phyloP scores from a whole-genome alignment of 805 yeast species.

The Babjeviella inositovora region DNA sequence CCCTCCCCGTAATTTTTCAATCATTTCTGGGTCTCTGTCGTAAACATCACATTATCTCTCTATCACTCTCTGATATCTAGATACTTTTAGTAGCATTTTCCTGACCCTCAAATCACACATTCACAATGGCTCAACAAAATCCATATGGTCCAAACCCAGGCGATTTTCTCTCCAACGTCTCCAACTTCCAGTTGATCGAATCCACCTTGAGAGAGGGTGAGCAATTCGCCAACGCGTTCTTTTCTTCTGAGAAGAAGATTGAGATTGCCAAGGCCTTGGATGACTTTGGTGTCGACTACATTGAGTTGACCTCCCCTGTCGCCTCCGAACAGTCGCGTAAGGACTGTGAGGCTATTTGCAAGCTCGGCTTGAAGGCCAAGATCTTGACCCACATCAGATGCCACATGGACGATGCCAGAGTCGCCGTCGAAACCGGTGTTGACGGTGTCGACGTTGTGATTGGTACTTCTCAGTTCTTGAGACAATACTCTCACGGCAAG shows the following conservation, averaged over 20 bases:
- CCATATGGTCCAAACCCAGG: conserved; percentile 47
- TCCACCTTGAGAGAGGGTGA: conserved; percentile 50
- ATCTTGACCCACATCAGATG: conserved; percentile 44
- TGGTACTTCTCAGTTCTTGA: conserved; percentile 40
- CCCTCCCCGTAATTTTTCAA: too few species aligned
- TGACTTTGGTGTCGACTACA: conserved; percentile 46
- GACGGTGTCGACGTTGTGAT: conserved; percentile 48
- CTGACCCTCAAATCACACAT: too few species aligned
- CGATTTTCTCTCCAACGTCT: conserved; percentile 37
- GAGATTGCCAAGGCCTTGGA: conserved; percentile 45
- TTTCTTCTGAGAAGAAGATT: conserved; percentile 36
- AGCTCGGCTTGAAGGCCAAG: conserved; percentile 40
- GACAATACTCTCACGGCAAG: conserved; percentile 43
- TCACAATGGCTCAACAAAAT: conserved; percentile 9
- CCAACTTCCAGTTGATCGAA: conserved; percentile 35
- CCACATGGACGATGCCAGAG: conserved; percentile 45
- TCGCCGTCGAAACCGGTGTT: conserved; percentile 46
- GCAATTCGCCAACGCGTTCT: conserved; percentile 48
- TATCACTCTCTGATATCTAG: too few species aligned
- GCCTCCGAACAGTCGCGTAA: conserved; percentile 40
- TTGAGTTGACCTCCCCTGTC: conserved; percentile 43
- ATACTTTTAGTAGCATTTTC: too few species aligned
- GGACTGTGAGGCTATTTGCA: conserved; percentile 45
- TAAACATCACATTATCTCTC: too few species aligned
- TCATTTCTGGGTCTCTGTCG: too few species aligned